These are phyloP conservation scores for Penicillium sp. DNA, from an alignment of 2,329 filamentous ascomycete genomes.

Conservation along the genomic window DNA sequence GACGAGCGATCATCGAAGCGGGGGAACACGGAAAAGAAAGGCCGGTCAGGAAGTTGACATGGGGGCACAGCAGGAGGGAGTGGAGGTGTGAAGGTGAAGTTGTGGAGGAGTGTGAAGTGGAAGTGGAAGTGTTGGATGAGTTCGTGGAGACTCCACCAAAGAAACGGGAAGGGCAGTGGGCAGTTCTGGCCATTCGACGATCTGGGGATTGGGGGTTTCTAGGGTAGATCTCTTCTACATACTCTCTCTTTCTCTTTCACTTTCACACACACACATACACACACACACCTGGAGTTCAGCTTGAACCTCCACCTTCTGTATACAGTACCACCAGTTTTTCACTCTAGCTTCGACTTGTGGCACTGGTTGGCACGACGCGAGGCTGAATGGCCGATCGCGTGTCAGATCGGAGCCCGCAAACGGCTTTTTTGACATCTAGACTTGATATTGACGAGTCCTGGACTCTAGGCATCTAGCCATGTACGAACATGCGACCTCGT, in stretches of 20 bases:
- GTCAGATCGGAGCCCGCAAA: not conserved
- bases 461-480: too few species aligned
- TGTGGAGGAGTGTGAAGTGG: constrained; percentile 8
- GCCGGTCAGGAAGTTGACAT: constrained; percentile 12
- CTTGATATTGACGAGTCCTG: too few species aligned
- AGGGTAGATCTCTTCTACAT: not conserved
- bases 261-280: too few species aligned
- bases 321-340: constrained; percentile 1
- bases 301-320: too few species aligned
- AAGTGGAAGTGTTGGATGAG: too few species aligned
- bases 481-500: too few species aligned
- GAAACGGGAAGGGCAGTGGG: not conserved
- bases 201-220: not conserved
- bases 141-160: constrained; percentile 5
- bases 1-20: constrained; percentile 47
- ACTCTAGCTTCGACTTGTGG: constrained; percentile 6
- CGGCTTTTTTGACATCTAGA: too few species aligned
- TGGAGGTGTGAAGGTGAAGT: constrained; percentile 26
- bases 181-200: not conserved
- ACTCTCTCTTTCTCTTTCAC: not conserved
- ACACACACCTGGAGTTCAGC: too few species aligned
- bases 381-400: not conserved
- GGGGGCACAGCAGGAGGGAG: constrained; percentile 11
- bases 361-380: not conserved
- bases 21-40: constrained; percentile 30